Conservation (phyloP, 2,329 filamentous ascomycete genomes). For the Blastomyces parvus region DNA sequence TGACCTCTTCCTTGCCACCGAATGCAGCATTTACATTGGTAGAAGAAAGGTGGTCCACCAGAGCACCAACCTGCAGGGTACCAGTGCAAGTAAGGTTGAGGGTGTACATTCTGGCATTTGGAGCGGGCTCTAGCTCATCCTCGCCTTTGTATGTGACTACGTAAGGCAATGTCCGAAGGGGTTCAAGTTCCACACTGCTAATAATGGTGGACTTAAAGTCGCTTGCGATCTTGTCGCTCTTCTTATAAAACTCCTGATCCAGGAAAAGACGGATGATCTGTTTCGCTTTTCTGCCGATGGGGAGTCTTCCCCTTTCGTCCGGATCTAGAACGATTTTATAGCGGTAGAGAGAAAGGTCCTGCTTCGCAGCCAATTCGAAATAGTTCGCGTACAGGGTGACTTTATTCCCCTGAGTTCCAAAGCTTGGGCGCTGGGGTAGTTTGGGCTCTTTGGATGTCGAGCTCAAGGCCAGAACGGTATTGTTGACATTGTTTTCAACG, state of each 20-base stretch:
- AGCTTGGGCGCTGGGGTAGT: conserved; percentile 30
- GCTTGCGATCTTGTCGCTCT: conserved; percentile 26
- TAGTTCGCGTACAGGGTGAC: conserved; percentile 34
- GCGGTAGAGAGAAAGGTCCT: conserved; percentile 28
- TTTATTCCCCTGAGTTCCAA: conserved; percentile 25
- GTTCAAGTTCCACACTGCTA: conserved; percentile 22
- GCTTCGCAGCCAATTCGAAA: conserved; percentile 29
- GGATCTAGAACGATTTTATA: conserved; percentile 33
- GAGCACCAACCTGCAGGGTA: conserved; percentile 29
- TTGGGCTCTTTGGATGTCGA: conserved; percentile 9
- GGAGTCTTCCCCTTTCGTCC: conserved; percentile 21
- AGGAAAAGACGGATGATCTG: conserved; percentile 42
- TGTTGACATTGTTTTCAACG: neutral
- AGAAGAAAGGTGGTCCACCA: conserved; percentile 39
- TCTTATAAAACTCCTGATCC: conserved; percentile 26
- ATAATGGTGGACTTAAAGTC: conserved; percentile 35
- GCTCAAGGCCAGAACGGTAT: neutral
- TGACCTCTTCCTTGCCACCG: conserved; percentile 39
- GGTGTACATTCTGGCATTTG: conserved; percentile 26
- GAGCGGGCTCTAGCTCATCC: conserved; percentile 27
- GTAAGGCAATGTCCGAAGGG: conserved; percentile 16
- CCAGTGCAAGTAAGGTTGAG: conserved; percentile 29
- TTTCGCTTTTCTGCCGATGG: conserved; percentile 36
- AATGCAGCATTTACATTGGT: conserved; percentile 30
- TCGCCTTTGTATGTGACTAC: conserved; percentile 29